A percentile compares a stretch with the other conserved stretches of the same genome.
phyloP scores from a whole-genome alignment of 306 rosid genomes.

The Lathyrus sativus region DNA sequence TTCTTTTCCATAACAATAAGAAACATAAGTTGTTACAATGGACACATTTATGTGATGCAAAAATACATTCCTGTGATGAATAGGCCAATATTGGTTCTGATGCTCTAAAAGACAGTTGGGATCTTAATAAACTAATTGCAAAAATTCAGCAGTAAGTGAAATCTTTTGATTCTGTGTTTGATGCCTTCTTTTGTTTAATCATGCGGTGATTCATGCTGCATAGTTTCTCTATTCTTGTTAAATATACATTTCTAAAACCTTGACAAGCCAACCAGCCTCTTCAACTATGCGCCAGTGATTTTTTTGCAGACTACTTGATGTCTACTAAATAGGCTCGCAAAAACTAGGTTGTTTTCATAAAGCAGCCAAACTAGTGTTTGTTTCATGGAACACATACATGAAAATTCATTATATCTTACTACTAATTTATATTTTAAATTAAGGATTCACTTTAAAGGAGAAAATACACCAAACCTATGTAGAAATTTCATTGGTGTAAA shows the following conservation, averaged over 20 bases:
- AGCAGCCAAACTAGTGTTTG: not conserved
- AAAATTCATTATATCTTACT: too few relatives aligned
- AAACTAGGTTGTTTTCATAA: constrained; percentile 25
- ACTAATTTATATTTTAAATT: too few relatives aligned
- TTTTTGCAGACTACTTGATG: constrained; percentile 1
- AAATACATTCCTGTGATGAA: constrained; percentile 36
- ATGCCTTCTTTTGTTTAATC: constrained; percentile 20
- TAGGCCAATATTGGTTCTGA: constrained; percentile 95
- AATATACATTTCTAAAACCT: constrained; percentile 12
- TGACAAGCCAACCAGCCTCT: constrained; percentile 8
- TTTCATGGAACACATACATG: not conserved
- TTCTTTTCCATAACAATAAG: too few relatives aligned
- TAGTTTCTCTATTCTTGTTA: constrained; percentile 13
- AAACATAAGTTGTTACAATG: too few relatives aligned
- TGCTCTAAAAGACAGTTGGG: constrained; percentile 89
- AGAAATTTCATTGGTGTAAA: constrained; percentile 32
- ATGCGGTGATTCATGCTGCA: constrained; percentile 11
- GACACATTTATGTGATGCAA: constrained; percentile 7
- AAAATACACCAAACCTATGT: constrained; percentile 13
- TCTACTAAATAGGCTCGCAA: constrained; percentile 1
- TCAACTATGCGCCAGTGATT: not conserved
- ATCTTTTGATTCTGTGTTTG: constrained; percentile 37
- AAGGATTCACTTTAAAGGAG: not conserved
- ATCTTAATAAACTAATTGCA: constrained; percentile 84
- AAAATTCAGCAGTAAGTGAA: constrained; percentile 92